Conservation (phyloP, 208 protist species). For the Acanthamoeba lugdunensis region DNA sequence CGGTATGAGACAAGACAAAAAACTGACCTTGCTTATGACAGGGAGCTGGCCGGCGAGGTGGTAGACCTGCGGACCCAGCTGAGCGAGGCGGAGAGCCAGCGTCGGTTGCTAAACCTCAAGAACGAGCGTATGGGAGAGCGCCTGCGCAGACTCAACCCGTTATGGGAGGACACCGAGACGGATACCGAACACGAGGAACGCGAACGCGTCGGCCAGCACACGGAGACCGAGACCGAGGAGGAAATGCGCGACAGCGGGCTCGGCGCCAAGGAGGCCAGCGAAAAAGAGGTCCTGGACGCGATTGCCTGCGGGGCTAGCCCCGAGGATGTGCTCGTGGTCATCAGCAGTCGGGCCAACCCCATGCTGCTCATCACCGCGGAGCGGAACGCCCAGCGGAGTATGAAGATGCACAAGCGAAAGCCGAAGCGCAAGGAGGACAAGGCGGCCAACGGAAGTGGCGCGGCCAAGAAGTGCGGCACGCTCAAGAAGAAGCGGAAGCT, state of each 20-base stretch:
- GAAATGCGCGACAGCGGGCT: background rate
- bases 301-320: background rate
- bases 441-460: background rate
- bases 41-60: constrained; percentile 31
- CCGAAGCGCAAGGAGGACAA: background rate
- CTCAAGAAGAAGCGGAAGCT: constrained; percentile 1
- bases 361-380: background rate
- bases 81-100: background rate
- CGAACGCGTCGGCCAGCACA: background rate
- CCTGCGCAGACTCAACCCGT: background rate
- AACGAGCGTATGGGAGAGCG: constrained; percentile 24
- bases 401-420: background rate
- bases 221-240: constrained; percentile 24
- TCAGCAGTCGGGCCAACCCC: background rate
- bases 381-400: background rate
- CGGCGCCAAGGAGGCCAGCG: constrained; percentile 4
- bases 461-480: background rate
- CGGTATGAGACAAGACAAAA: background rate
- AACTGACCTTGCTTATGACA: background rate
- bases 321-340: background rate
- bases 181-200: background rate
- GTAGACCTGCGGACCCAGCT: constrained; percentile 24
- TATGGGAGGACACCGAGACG: constrained; percentile 39
- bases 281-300: background rate
- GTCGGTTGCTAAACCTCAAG: background rate